phyloP scores from a whole-genome alignment of 129 eudicot species.

The Artemisia argyi region DNA sequence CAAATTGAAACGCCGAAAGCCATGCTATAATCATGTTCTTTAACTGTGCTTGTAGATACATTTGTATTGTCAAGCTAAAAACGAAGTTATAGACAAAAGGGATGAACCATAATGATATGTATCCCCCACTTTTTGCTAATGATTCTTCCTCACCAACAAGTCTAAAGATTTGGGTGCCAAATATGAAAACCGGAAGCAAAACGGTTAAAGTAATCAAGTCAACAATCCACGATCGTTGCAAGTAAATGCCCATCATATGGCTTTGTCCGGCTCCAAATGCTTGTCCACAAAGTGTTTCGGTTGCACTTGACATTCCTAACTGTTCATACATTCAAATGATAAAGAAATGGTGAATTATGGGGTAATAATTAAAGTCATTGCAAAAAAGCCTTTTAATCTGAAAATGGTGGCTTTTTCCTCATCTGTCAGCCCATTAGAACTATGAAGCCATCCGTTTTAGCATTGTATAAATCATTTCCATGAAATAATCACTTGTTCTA shows the following conservation, averaged over 20 bases:
- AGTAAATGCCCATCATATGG: slow-evolving; percentile 72
- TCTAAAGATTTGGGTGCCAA: slow-evolving; percentile 41
- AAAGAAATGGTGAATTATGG: not conserved
- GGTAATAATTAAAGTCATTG: not conserved
- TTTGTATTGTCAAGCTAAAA: slow-evolving; percentile 59
- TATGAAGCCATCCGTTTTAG: too few species aligned
- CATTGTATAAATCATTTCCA: too few species aligned
- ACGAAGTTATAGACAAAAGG: slow-evolving; percentile 53
- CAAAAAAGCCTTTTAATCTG: too few species aligned
- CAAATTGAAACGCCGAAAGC: slow-evolving; percentile 43
- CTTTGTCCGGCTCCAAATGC: slow-evolving; percentile 69
- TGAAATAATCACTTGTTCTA: not conserved
- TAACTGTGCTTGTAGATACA: slow-evolving; percentile 68
- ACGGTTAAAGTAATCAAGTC: slow-evolving; percentile 50
- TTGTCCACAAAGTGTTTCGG: slow-evolving; percentile 79
- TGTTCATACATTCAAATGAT: slow-evolving; percentile 21
- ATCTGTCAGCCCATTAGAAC: too few species aligned
- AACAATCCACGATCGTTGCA: slow-evolving; percentile 74
- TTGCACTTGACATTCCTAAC: slow-evolving; percentile 77
- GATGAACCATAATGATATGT: slow-evolving; percentile 58
- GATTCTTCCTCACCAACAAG: slow-evolving; percentile 51
- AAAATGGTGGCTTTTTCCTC: too few species aligned
- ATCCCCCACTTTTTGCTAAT: slow-evolving; percentile 50
- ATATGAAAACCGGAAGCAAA: slow-evolving; percentile 58
- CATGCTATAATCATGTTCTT: slow-evolving; percentile 61